A percentile compares a stretch with the other conserved stretches of the same genome.
These are phyloP conservation scores for Marasmius fiardii DNA, from an alignment of 1,284 basidiomycete species.

Conservation along the genomic window DNA sequence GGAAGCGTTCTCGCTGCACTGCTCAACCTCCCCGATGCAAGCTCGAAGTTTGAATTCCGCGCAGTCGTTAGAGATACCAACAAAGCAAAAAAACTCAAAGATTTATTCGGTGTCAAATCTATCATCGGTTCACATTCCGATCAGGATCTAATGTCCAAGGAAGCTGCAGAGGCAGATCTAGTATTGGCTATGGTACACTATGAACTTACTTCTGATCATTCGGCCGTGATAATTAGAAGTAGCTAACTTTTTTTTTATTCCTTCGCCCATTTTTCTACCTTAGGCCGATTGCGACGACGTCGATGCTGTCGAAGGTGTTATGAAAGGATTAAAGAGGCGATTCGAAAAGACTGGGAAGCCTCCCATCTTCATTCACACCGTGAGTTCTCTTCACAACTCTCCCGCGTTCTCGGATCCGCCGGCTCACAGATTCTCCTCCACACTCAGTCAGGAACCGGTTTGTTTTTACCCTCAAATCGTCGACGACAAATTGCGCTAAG, in stretches of 20 bases:
- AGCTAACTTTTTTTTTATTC: neutral
- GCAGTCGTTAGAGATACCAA: conserved; percentile 33
- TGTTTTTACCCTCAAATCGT: neutral
- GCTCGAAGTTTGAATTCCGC: conserved; percentile 28
- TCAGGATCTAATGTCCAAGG: conserved; percentile 23
- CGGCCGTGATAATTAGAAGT: no score
- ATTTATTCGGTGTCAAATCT: conserved; percentile 25
- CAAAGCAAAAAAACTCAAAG: conserved; percentile 35
- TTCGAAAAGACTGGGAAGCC: conserved; percentile 35
- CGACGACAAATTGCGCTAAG: no score
- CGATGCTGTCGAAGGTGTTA: conserved; percentile 34
- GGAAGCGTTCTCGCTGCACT: conserved; percentile 37
- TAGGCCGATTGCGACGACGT: conserved; percentile 41
- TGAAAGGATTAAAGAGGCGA: conserved; percentile 40
- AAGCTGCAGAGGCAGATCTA: conserved; percentile 27
- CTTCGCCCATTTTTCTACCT: no score
- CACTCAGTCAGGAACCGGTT: neutral
- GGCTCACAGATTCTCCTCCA: neutral
- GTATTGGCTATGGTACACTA: conserved; percentile 29
- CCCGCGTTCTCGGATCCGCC: no score
- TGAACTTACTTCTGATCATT: no score
- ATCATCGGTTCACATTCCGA: conserved; percentile 36
- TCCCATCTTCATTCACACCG: conserved; percentile 49
- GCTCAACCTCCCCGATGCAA: conserved; percentile 31
- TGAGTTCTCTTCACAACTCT: conserved; percentile 23